These are phyloP conservation scores for Lactifluus pinguis DNA, from an alignment of 768 basidiomycete species.

Conservation along the genomic window DNA sequence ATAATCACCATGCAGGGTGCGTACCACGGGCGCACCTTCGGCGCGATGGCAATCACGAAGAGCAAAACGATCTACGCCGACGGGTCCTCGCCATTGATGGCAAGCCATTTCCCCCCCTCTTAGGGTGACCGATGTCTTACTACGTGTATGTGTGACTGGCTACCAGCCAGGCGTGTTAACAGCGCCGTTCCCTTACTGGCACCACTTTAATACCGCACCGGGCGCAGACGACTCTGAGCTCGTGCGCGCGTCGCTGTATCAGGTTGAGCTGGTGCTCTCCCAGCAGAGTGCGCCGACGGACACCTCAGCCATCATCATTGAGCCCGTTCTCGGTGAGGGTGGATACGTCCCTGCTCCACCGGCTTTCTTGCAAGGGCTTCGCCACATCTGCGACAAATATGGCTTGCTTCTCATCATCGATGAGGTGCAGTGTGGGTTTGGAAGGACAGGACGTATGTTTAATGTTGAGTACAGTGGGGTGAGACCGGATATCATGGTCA, in stretches of 20 bases:
- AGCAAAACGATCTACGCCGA: conserved; percentile 89
- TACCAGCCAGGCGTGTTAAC: conserved; percentile 72
- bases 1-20: conserved; percentile 88
- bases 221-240: conserved; percentile 49
- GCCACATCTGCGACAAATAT: conserved; percentile 80
- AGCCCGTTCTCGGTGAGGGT: conserved; percentile 92
- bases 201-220: conserved; percentile 57
- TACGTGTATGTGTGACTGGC: neutral
- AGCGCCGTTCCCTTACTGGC: conserved; percentile 89
- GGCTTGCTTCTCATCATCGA: conserved; percentile 78
- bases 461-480: conserved; percentile 79
- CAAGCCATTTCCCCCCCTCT: conserved; percentile 25
- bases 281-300: conserved; percentile 81
- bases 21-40: conserved; percentile 91
- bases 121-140: neutral
- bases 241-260: conserved; percentile 58
- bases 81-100: conserved; percentile 77
- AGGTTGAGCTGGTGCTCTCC: conserved; percentile 66
- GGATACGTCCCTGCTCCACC: conserved; percentile 87
- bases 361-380: conserved; percentile 69
- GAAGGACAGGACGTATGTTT: conserved; percentile 76
- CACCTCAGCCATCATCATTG: conserved; percentile 88
- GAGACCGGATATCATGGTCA: conserved; percentile 77
- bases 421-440: conserved; percentile 88
- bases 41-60: conserved; percentile 87